Conservation (phyloP, 805 yeast genomes). For the Candida maltosa region DNA sequence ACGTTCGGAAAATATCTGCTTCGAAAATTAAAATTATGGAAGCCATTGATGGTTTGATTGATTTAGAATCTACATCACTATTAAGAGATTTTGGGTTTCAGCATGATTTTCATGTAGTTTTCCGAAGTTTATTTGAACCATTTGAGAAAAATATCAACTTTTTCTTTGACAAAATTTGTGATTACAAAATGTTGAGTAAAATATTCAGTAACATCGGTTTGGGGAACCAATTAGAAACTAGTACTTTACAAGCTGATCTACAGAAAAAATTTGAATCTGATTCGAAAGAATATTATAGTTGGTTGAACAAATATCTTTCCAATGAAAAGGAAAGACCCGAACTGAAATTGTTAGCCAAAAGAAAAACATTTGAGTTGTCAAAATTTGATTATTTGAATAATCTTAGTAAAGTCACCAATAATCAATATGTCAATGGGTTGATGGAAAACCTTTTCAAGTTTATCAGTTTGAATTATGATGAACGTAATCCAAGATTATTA, state of each 20-base stretch:
- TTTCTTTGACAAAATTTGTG: slow-evolving; percentile 27
- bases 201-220: slow-evolving; percentile 13
- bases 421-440: slow-evolving; percentile 37
- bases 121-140: slow-evolving; percentile 27
- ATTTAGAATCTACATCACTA: slow-evolving; percentile 23
- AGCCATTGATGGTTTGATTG: slow-evolving; percentile 15
- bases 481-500: slow-evolving; percentile 11
- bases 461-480: slow-evolving; percentile 16
- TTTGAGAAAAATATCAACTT: slow-evolving; percentile 28
- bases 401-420: slow-evolving; percentile 33
- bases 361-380: slow-evolving; percentile 39
- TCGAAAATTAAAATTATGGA: slow-evolving; percentile 22
- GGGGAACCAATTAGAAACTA: slow-evolving; percentile 1
- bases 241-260: too few species aligned
- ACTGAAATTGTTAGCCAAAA: slow-evolving; percentile 31
- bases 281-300: slow-evolving; percentile 40
- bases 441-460: slow-evolving; percentile 36
- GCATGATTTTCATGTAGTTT: slow-evolving; percentile 19
- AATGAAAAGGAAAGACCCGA: slow-evolving; percentile 43
- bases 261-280: slow-evolving; percentile 35
- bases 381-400: slow-evolving; percentile 46
- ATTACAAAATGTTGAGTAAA: slow-evolving; percentile 23
- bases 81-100: slow-evolving; percentile 20
- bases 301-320: slow-evolving; percentile 42
- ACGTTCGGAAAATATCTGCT: slow-evolving; percentile 15